Evolutionary conservation across 768 basidiomycete species (phyloP).

Genomic region (Leccinum disarticulatum): DNA sequence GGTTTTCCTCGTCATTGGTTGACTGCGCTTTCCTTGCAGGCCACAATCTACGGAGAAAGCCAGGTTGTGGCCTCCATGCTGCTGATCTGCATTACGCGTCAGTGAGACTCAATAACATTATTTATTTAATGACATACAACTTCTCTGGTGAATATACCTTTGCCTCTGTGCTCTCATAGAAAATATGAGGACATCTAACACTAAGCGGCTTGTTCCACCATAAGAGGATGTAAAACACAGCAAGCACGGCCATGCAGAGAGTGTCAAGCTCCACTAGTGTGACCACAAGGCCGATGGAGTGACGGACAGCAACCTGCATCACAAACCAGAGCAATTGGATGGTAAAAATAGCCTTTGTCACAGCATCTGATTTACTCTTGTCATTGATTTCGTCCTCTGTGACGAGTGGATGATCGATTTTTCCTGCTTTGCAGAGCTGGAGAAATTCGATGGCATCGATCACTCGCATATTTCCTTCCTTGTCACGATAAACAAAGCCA

Average conservation of each 20-base stretch:
- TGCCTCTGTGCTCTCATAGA: neutral
- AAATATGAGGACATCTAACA: neutral
- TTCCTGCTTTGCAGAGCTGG: neutral
- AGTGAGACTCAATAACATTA: neutral
- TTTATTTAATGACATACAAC: neutral
- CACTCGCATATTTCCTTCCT: neutral
- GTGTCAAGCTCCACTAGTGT: neutral
- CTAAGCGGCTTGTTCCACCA: neutral
- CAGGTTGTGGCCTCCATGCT: neutral
- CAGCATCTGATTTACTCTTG: neutral
- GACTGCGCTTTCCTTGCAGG: neutral
- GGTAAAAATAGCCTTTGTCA: neutral
- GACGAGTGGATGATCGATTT: neutral
- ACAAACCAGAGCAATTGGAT: neutral
- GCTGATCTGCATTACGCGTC: neutral
- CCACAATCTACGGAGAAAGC: neutral
- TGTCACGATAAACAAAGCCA: neutral
- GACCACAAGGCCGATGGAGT: neutral
- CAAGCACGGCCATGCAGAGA: neutral
- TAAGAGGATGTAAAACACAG: neutral
- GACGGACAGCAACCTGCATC: neutral
- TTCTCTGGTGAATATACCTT: neutral
- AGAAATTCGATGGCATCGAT: neutral
- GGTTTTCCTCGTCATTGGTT: neutral
- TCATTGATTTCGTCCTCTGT: neutral